Base-by-base conservation (phyloP, 2,329 filamentous ascomycete species). In the Neonectria sp. region DNA sequence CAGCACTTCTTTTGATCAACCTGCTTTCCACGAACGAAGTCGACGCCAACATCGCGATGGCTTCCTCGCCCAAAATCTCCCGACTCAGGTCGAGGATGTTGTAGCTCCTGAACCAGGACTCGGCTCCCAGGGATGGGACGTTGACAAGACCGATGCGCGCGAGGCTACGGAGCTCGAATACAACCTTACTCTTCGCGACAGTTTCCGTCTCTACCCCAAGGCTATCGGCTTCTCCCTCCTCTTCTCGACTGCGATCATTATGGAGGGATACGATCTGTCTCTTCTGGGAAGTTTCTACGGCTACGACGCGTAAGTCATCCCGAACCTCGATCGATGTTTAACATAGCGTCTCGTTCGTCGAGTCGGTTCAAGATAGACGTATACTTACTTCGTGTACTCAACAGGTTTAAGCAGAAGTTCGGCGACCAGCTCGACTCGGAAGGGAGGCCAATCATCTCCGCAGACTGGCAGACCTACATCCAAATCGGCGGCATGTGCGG, bases 401-500 rank as follows among this genome's bases (percentile, higher is more conserved):
- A 45, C n/a, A 45, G 40, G 7, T 85, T 80, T 66, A 76, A 77
- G 48, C 76, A 68, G 63, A 81, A 77, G 60, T 87, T 83, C 62
- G 84, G 84, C 12, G 68, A 75, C 0, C 59, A 3, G 65, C 76
- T 2, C 76, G 82, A 67, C 80, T 86, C 0, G 77, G 86, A 2
- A 79, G 79, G 6, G 83, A 82, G 8, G 80, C 86, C 69, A 78
- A 86, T 21, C 77, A 86, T 1, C 81, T 82, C 3, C 85, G 85
- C 4, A 8, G 40, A 45, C n/a, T 75, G 73, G 73, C 73, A 75
- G 79, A 83, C 68, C 74, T 81, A 71, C 73, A 82, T 63, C 66
- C 79, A 52, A 75, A 81, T 63, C 81, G 82, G 68, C 73, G 73
- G 64, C 81, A 85, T 66, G 84, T 86, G 73, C 25, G 90, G 90